phyloP scores from a whole-genome alignment of 495 filamentous ascomycete genomes.

The Talaromyces liani region DNA sequence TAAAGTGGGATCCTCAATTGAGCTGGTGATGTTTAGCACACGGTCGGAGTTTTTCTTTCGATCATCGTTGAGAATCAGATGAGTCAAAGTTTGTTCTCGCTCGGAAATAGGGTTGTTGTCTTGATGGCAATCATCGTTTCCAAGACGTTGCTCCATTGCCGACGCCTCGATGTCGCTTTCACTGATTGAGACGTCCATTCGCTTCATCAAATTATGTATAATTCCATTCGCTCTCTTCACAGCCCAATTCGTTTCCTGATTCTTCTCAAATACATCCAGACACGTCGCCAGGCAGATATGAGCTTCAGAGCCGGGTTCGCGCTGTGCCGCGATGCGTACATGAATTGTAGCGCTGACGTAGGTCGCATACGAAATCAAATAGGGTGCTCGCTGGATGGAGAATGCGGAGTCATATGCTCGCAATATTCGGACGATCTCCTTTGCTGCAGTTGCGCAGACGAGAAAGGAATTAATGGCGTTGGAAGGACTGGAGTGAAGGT shows the following conservation, averaged over 20 bases:
- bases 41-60: background rate
- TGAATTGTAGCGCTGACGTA: constrained; percentile 29
- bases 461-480: constrained; percentile 22
- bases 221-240: constrained; percentile 23
- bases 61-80: background rate
- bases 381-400: constrained; percentile 21
- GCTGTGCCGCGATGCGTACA: constrained; percentile 25
- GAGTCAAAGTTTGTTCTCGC: background rate
- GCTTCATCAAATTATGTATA: constrained; percentile 24
- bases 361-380: constrained; percentile 27
- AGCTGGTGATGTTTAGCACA: background rate
- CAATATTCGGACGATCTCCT: constrained; percentile 23
- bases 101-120: background rate
- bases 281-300: constrained; percentile 20
- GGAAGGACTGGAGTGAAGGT: constrained; percentile 9
- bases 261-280: constrained; percentile 21
- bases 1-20: background rate
- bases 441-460: constrained; percentile 22
- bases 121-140: background rate
- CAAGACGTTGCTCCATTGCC: background rate
- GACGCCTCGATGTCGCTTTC: background rate
- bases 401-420: constrained; percentile 21
- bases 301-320: constrained; percentile 19
- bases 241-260: constrained; percentile 25
- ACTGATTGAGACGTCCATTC: constrained; percentile 17